Conservation (phyloP, 805 yeast species). For the Suhomyces pyralidae region DNA sequence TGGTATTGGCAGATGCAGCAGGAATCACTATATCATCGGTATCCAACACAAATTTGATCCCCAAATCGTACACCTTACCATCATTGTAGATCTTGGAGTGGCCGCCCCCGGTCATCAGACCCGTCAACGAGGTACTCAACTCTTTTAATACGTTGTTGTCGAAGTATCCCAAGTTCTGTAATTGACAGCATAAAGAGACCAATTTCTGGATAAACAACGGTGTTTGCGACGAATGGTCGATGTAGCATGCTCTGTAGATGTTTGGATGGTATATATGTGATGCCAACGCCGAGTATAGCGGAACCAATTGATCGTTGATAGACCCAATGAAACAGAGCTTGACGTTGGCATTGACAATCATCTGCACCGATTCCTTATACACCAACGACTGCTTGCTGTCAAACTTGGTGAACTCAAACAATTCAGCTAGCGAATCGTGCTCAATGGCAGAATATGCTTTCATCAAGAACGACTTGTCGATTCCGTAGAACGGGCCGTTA, state of each 20-base stretch:
- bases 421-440: constrained; percentile 77
- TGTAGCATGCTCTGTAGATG: constrained; percentile 81
- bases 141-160: constrained; percentile 89
- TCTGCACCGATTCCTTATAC: constrained; percentile 63
- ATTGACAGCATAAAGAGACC: constrained; percentile 66
- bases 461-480: constrained; percentile 78
- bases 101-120: constrained; percentile 93
- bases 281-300: constrained; percentile 83
- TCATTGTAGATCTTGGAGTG: constrained; percentile 89
- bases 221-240: constrained; percentile 75
- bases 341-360: constrained; percentile 64
- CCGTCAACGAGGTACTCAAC: constrained; percentile 69
- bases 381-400: constrained; percentile 69
- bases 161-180: constrained; percentile 72
- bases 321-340: constrained; percentile 84
- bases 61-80: constrained; percentile 77
- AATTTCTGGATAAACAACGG: constrained; percentile 77
- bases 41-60: constrained; percentile 68
- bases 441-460: constrained; percentile 90
- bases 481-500: constrained; percentile 90
- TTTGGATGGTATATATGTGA: constrained; percentile 85
- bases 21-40: constrained; percentile 58
- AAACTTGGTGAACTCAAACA: constrained; percentile 83
- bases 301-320: constrained; percentile 90
- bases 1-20: constrained; percentile 7